These are phyloP conservation scores for Plasmodium yoelii DNA, from an alignment of 169 alveolate species.

Conservation along the genomic window DNA sequence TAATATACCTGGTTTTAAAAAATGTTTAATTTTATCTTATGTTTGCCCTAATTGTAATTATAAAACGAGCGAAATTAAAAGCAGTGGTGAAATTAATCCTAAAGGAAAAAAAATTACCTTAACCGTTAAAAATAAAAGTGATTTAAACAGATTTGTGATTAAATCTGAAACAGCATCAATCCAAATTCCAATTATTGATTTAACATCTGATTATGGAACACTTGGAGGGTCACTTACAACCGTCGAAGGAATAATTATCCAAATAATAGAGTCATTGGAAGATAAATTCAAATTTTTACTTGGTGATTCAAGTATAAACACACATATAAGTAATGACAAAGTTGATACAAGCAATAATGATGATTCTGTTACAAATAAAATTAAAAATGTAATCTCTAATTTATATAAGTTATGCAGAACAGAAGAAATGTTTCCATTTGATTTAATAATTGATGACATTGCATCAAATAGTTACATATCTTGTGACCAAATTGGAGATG, in stretches of 20 bases:
- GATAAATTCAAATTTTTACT: constrained; percentile 91
- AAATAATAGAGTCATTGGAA: constrained; percentile 88
- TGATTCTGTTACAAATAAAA: constrained; percentile 28
- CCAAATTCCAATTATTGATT: constrained; percentile 94
- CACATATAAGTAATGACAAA: constrained; percentile 78
- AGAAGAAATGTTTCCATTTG: constrained; percentile 80
- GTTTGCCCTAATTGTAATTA: constrained; percentile 95
- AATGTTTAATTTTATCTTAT: constrained; percentile 94
- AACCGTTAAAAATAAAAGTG: constrained; percentile 87
- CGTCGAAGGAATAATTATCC: constrained; percentile 95
- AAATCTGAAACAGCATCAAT: constrained; percentile 95
- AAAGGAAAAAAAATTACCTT: constrained; percentile 92
- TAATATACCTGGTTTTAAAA: constrained; percentile 97
- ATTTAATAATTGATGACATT: constrained; percentile 93
- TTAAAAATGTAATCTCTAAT: constrained; percentile 30
- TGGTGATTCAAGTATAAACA: constrained; percentile 93
- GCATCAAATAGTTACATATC: constrained; percentile 93
- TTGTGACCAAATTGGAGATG: constrained; percentile 80
- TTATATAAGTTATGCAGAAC: constrained; percentile 66
- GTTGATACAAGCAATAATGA: constrained; percentile 75
- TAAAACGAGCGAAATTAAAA: constrained; percentile 95
- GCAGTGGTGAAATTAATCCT: constrained; percentile 96
- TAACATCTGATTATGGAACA: constrained; percentile 93
- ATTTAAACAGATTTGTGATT: constrained; percentile 95
- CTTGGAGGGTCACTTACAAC: constrained; percentile 86